Conservation (phyloP, 2,329 filamentous ascomycete species). For the Dactylellina parvicollis region DNA sequence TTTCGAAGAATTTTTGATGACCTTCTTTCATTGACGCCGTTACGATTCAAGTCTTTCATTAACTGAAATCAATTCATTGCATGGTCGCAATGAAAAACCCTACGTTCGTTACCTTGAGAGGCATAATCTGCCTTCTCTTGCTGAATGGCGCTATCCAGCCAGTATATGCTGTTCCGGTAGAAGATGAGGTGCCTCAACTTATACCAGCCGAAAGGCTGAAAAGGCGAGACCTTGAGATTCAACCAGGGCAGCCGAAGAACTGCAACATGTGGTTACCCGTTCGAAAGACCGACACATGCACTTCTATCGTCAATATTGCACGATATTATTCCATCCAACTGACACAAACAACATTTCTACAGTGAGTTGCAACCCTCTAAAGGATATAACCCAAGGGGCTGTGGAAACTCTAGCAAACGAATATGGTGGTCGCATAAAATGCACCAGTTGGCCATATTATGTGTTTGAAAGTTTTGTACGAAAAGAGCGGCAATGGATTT, state of each 20-base stretch:
- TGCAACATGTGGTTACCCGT: slow-evolving; percentile 28
- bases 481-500: too few relatives aligned
- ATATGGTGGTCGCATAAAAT: not conserved
- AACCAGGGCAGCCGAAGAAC: slow-evolving; percentile 3
- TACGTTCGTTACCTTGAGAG: not conserved
- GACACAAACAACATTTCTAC: slow-evolving; percentile 5
- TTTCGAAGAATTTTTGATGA: not conserved
- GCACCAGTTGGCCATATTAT: too few relatives aligned
- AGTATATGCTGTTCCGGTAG: slow-evolving; percentile 9
- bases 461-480: too few relatives aligned
- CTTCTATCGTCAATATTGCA: slow-evolving; percentile 8
- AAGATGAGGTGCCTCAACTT: slow-evolving; percentile 7
- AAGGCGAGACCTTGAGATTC: slow-evolving; percentile 4
- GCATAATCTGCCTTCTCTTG: slow-evolving; percentile 14
- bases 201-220: slow-evolving; percentile 3
- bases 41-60: slow-evolving; percentile 8
- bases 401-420: too few relatives aligned
- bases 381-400: too few relatives aligned
- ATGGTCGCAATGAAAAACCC: slow-evolving; percentile 6
- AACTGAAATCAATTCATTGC: not conserved
- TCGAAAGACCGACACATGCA: slow-evolving; percentile 36
- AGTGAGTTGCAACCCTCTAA: slow-evolving; percentile 3
- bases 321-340: slow-evolving; percentile 4
- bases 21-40: not conserved
- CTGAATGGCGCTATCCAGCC: slow-evolving; percentile 14